Conservation (phyloP, 2,329 filamentous ascomycete species). For the Diaporthe amygdali region DNA sequence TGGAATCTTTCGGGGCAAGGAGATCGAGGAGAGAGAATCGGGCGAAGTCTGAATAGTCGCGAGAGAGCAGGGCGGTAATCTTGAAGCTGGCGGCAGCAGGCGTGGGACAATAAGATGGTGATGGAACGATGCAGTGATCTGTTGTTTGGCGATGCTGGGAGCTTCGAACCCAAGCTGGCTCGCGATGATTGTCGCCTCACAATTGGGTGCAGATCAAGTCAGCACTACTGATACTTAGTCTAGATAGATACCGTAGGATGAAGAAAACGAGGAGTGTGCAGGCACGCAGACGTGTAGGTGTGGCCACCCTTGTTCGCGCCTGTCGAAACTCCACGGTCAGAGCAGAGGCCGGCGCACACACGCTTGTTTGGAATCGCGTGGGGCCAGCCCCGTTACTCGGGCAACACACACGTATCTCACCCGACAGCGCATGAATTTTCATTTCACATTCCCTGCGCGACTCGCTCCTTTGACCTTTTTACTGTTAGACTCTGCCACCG, state of each 20-base stretch:
- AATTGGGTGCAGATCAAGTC: not conserved
- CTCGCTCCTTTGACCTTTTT: not conserved
- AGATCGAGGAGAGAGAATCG: not conserved
- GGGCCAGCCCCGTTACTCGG: conserved; percentile 5
- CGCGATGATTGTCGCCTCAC: not conserved
- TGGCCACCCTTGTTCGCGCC: not conserved
- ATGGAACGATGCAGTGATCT: not conserved
- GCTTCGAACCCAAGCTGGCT: not conserved
- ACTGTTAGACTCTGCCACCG: not conserved
- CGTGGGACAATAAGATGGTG: not conserved
- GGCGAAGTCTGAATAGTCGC: not conserved
- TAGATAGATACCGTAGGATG: not conserved
- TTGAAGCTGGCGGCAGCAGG: not conserved
- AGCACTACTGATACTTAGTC: not conserved
- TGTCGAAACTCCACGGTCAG: not conserved
- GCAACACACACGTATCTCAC: conserved; percentile 10
- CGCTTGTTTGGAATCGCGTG: conserved; percentile 21
- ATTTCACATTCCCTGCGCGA: not conserved
- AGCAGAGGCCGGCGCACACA: not conserved
- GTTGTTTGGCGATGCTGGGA: not conserved
- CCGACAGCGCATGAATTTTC: conserved; percentile 14
- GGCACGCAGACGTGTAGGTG: not conserved
- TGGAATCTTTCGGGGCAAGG: not conserved
- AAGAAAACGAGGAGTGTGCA: not conserved
- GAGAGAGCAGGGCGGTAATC: not conserved